Evolutionary conservation across 495 filamentous ascomycete genomes (phyloP).

Genomic region (Podospora pseudopauciseta): DNA sequence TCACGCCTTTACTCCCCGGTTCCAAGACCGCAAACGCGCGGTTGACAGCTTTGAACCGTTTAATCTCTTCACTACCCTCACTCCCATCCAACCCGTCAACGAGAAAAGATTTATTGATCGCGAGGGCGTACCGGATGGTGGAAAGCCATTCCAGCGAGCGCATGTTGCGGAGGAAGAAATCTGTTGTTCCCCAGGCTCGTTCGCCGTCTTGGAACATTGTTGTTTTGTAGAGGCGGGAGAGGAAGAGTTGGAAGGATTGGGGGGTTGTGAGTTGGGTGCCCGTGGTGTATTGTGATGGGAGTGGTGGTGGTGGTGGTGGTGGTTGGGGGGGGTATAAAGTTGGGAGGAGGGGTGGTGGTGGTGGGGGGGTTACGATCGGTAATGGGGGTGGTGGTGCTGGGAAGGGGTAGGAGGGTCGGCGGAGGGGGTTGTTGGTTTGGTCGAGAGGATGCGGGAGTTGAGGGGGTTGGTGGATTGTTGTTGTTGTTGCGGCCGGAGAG

Average conservation of each 20-base stretch:
- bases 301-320: background rate
- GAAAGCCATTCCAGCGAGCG: constrained; percentile 23
- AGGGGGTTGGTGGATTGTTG: background rate
- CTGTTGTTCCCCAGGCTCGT: constrained; percentile 25
- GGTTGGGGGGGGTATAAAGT: background rate
- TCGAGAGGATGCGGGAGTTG: background rate
- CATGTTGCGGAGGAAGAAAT: constrained; percentile 23
- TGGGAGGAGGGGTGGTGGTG: background rate
- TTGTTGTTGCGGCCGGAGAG: background rate
- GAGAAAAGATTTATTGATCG: constrained; percentile 11
- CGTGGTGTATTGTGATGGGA: background rate
- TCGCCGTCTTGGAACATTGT: constrained; percentile 27
- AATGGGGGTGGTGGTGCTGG: background rate
- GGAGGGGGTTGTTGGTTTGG: background rate
- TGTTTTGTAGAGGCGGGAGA: constrained; percentile 16
- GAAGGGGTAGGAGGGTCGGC: background rate
- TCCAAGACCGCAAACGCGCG: constrained; percentile 5
- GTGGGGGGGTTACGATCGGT: background rate
- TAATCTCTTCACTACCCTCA: background rate
- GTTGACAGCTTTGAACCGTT: constrained; percentile 18
- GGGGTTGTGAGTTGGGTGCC: constrained; percentile 3
- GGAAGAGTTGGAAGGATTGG: constrained; percentile 14
- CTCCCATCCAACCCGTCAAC: background rate
- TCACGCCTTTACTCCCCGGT: background rate
- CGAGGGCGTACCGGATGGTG: constrained; percentile 24